Evolutionary conservation across 2,329 filamentous ascomycete genomes (phyloP).

Genomic region (Aciculosporium take): DNA sequence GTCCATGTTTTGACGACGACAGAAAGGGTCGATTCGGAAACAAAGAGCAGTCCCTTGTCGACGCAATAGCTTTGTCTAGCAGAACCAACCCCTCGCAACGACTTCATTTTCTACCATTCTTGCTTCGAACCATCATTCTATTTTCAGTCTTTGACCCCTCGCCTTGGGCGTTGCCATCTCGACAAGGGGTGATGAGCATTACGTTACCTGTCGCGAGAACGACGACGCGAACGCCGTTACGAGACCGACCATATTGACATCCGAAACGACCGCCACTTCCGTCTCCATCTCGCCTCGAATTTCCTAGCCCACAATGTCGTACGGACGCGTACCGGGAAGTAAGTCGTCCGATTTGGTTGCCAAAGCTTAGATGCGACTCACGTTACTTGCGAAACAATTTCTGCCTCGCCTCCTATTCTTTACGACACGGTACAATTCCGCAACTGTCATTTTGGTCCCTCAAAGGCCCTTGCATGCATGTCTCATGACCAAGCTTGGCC

Average conservation of each 20-base stretch:
- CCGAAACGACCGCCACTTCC: too few species aligned
- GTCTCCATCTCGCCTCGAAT: background rate
- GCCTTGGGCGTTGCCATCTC: too few species aligned
- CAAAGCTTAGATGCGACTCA: background rate
- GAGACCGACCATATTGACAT: too few species aligned
- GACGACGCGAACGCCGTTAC: too few species aligned
- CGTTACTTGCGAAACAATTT: background rate
- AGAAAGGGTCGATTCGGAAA: background rate
- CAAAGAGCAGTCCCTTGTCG: background rate
- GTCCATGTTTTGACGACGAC: slow-evolving; percentile 2
- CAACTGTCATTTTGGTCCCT: background rate
- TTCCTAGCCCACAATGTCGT: slow-evolving; percentile 3
- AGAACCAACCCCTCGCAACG: background rate
- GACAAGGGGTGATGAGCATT: background rate
- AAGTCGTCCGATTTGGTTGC: background rate
- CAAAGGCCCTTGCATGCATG: background rate
- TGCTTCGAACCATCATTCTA: background rate
- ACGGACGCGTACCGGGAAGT: slow-evolving; percentile 1
- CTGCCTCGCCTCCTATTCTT: background rate
- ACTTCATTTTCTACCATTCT: background rate
- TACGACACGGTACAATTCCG: background rate
- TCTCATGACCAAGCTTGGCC: background rate
- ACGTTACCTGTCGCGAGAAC: background rate
- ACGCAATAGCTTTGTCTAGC: background rate
- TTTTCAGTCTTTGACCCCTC: background rate